Evolutionary conservation across 2,329 filamentous ascomycete species (phyloP), one percentile per base, ranked within the genome.

Genomic region (Cytospora leucostoma): DNA sequence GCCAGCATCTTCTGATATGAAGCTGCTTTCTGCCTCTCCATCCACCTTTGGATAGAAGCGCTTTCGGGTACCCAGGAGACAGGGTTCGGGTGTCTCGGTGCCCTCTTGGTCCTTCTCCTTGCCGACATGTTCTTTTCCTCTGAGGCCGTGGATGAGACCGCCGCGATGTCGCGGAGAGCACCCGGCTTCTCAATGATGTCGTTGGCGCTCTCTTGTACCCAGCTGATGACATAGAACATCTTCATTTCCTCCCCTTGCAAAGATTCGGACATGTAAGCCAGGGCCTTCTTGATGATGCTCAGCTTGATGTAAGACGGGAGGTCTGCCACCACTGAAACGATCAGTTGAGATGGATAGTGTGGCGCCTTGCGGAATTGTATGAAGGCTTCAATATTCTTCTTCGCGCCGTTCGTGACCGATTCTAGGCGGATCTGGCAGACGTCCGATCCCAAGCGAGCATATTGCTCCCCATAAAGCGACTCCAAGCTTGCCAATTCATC

Each of bases 261-360:
- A 34, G 87, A 86, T 56, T 88, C 83, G 56, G 86, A 79, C 2
- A 93, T 88, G 72, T 94, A 87, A 5, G 84, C 80, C 6, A 97
- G 79, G 1, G 89, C 87, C 74, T 90, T 88, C 69, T 91, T 89
- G 70, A 95, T 86, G 44, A 97, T 88, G 71, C 93, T 97, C 12
- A 99, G 81, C 65, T 94, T 91, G 71, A 98, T 96, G 71, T 99
- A 97, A 4, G 95, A 92, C 21, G 95, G 95, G 13, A 98, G 82
- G 12, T 85, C 84, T 33, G 87, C 82, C 54, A 85, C 76, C 15
- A 97, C 81, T 3, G 88, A 86, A 40, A 97, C 78, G 11, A 96
- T 84, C 80, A 78, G 86, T 75, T 74, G 84, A 70, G 71, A 82
- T 1, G 95, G 95, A 74, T 98, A 99, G 55, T 84, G 80, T 3